Base-by-base conservation (phyloP, 441 rosid species). In the Brassica hybrid region DNA sequence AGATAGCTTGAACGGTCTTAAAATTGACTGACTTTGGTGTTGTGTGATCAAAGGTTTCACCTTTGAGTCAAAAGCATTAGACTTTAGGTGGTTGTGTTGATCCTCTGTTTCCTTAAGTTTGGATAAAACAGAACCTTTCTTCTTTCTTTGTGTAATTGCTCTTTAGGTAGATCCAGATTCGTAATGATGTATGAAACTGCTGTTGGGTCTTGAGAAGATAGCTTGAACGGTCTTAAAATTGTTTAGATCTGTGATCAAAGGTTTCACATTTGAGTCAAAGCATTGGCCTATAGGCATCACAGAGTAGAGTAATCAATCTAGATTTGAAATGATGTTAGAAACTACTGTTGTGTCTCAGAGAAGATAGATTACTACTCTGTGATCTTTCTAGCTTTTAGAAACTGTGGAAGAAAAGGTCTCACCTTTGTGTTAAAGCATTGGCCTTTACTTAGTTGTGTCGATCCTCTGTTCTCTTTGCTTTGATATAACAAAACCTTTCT, bases 391-490 rank as follows among this genome's bases (percentile, higher is more conserved):
- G n/a, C n/a, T n/a, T n/a, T n/a, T n/a, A n/a, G n/a, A n/a, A n/a
- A n/a, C n/a, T n/a, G n/a, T n/a, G n/a, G n/a, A n/a, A n/a, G n/a
- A n/a, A 41, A 41, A 41, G 18, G 18, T 48, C n/a, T n/a, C 56
- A 74, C 69, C n/a, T n/a, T n/a, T n/a, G n/a, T n/a, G n/a, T n/a
- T 38, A 61, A 67, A 68, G 71, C n/a, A 68, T 62, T 67, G 65
- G 59, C 36, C 59, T 68, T 73, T 48, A 13, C 2, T 60, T 34
- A 67, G 7, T 23, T 58, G 5, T 43, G 7, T 72, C 14, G 66
- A 71, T 62, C 27, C 18, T 43, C 18, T 45, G n/a, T 60, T 36
- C n/a, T 14, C 7, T 30, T 54, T 58, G 4, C 30, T 34, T 12
- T 38, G 60, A 41, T 1, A 17, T 67, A 11, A 57, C 60, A 59